Percentiles rank a stretch among this genome's conserved stretches.
Conservation (phyloP, 2,329 filamentous ascomycete genomes). For the Penicillium verrucosum region DNA sequence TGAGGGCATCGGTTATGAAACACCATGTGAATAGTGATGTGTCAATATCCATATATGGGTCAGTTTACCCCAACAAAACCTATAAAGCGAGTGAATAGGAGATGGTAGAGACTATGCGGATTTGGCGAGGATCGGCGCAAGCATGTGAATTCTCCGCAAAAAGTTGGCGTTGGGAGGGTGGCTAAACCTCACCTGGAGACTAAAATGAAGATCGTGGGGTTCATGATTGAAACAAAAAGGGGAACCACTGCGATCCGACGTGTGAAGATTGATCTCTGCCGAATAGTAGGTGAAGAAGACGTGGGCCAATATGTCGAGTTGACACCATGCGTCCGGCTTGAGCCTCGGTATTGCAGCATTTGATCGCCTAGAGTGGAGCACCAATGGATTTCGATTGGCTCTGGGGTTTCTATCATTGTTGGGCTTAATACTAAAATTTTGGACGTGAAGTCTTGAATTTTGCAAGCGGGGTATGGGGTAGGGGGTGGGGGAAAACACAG, state of each 20-base stretch:
- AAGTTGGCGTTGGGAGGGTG: not conserved
- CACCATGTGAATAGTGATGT: constrained; percentile 13
- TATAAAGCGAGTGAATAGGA: constrained; percentile 4
- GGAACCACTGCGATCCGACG: constrained; percentile 2
- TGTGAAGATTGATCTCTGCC: constrained; percentile 1
- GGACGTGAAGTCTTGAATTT: not conserved
- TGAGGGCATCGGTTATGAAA: no score
- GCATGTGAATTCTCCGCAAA: constrained; percentile 15
- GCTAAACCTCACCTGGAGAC: constrained; percentile 1
- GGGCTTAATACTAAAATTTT: not conserved
- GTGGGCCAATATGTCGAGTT: not conserved
- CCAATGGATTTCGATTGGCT: not conserved
- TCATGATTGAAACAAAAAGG: not conserved
- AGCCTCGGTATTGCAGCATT: constrained; percentile 6
- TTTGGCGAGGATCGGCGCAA: constrained; percentile 10
- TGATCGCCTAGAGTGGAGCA: not conserved
- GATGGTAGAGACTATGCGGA: not conserved
- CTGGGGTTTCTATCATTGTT: not conserved
- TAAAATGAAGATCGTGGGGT: not conserved
- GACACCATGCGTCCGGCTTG: not conserved
- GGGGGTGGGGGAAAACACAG: no score
- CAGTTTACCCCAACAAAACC: constrained; percentile 17
- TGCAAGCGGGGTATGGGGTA: not conserved
- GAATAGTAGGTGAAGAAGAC: not conserved
- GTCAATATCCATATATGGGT: constrained; percentile 11